These are phyloP conservation scores for Termitomyces sp. DNA, from an alignment of 768 basidiomycete species.

Conservation along the genomic window DNA sequence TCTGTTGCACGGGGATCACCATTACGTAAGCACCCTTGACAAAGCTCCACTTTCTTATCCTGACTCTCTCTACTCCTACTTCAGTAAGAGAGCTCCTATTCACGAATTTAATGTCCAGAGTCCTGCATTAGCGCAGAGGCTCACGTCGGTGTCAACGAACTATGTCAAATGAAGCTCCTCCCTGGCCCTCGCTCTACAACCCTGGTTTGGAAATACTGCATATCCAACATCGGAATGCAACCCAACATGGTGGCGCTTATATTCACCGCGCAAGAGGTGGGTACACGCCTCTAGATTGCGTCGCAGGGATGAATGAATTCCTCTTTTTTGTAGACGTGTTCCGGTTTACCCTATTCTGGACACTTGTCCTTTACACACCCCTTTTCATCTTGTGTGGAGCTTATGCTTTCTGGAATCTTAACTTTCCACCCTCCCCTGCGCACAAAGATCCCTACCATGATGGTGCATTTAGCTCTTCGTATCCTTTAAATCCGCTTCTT, in stretches of 20 bases:
- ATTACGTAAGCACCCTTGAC: background rate
- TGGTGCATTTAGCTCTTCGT: background rate
- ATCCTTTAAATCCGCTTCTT: constrained; percentile 10
- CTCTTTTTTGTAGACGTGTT: constrained; percentile 35
- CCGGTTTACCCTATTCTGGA: constrained; percentile 50
- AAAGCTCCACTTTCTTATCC: background rate
- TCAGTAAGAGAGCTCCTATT: background rate
- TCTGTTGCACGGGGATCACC: background rate
- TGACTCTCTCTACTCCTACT: background rate
- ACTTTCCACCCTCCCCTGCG: constrained; percentile 33
- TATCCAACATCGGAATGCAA: constrained; percentile 31
- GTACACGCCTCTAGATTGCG: background rate
- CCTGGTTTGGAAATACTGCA: constrained; percentile 43
- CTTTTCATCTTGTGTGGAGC: constrained; percentile 41
- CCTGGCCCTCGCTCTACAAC: constrained; percentile 47
- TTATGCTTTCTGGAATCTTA: constrained; percentile 48
- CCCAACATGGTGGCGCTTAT: constrained; percentile 37
- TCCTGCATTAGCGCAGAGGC: background rate
- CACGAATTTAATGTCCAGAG: constrained; percentile 2
- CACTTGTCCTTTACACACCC: constrained; percentile 43
- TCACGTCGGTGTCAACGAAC: background rate
- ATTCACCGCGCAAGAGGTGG: constrained; percentile 34
- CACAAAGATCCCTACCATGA: constrained; percentile 4
- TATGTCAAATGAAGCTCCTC: constrained; percentile 12
- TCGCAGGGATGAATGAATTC: background rate